Evolutionary conservation across 2,329 filamentous ascomycete genomes (phyloP).

Genomic region (Amesomyces nigricolor): DNA sequence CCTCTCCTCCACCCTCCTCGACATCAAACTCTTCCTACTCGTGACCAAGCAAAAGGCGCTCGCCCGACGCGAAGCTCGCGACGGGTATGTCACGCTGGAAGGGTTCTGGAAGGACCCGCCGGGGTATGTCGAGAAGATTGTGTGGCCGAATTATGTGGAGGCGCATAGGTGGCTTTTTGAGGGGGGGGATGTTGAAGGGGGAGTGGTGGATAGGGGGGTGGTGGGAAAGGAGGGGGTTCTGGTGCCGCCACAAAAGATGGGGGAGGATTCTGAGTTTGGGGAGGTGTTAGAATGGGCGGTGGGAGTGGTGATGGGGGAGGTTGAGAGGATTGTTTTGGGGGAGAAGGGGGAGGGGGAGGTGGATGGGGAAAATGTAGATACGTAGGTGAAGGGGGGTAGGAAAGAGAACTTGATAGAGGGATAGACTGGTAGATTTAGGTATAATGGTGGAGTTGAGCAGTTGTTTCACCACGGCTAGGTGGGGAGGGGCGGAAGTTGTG

Average conservation of each 20-base stretch:
- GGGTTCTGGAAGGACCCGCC: slow-evolving; percentile 96
- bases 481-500: no score
- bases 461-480: no score
- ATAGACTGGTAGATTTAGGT: no score
- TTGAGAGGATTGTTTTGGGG: slow-evolving; percentile 31
- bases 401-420: no score
- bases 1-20: slow-evolving; percentile 56
- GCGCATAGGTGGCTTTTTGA: slow-evolving; percentile 79
- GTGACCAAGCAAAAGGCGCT: slow-evolving; percentile 61
- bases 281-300: slow-evolving; percentile 64
- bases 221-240: slow-evolving; percentile 40
- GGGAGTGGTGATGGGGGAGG: slow-evolving; percentile 48
- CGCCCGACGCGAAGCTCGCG: slow-evolving; percentile 59
- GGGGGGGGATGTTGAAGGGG: slow-evolving; percentile 57
- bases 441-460: no score
- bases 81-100: slow-evolving; percentile 74
- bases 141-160: slow-evolving; percentile 90
- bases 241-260: slow-evolving; percentile 30
- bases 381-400: no score
- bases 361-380: neutral
- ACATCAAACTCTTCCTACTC: slow-evolving; percentile 73
- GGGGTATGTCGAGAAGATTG: slow-evolving; percentile 87
- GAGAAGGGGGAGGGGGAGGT: neutral
- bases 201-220: slow-evolving; percentile 43
- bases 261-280: slow-evolving; percentile 53